phyloP scores from a whole-genome alignment of 495 filamentous ascomycete genomes.

The Podospora conica region DNA sequence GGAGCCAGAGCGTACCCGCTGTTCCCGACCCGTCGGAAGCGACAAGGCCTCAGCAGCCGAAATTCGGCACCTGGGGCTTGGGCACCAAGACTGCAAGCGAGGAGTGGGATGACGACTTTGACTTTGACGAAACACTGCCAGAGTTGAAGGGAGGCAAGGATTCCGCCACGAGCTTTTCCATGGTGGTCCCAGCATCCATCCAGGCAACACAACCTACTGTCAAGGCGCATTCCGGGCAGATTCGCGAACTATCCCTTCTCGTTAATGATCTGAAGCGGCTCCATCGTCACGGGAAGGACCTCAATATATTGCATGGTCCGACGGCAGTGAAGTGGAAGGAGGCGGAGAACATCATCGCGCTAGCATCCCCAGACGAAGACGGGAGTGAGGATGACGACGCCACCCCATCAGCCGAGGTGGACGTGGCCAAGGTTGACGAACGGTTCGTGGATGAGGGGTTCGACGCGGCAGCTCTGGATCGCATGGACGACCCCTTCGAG shows the following conservation, averaged over 20 bases:
- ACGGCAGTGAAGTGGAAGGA: slow-evolving; percentile 70
- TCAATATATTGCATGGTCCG: slow-evolving; percentile 57
- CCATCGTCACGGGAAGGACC: slow-evolving; percentile 64
- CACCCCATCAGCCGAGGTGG: slow-evolving; percentile 24
- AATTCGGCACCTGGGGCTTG: slow-evolving; percentile 85
- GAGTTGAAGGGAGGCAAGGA: slow-evolving; percentile 32
- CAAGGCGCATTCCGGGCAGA: slow-evolving; percentile 78
- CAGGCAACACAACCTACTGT: slow-evolving; percentile 79
- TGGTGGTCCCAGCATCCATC: slow-evolving; percentile 76
- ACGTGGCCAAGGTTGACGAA: slow-evolving; percentile 35
- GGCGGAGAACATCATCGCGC: slow-evolving; percentile 79
- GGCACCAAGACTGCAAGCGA: slow-evolving; percentile 77
- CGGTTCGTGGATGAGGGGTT: slow-evolving; percentile 57
- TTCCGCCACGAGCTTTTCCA: slow-evolving; percentile 46
- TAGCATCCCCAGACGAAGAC: slow-evolving; percentile 80
- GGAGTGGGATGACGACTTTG: slow-evolving; percentile 83
- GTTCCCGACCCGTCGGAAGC: slow-evolving; percentile 56
- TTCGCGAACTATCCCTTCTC: slow-evolving; percentile 74
- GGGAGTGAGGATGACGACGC: slow-evolving; percentile 30
- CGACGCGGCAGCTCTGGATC: slow-evolving; percentile 32
- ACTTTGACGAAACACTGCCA: slow-evolving; percentile 55
- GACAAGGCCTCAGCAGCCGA: slow-evolving; percentile 59
- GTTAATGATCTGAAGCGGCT: slow-evolving; percentile 63
- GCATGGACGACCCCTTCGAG: slow-evolving; percentile 30
- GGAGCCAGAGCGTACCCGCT: slow-evolving; percentile 94